Evolutionary conservation across 371 early-diverging fungal genomes (phyloP).

Genomic region (Lichtheimia ramosa): DNA sequence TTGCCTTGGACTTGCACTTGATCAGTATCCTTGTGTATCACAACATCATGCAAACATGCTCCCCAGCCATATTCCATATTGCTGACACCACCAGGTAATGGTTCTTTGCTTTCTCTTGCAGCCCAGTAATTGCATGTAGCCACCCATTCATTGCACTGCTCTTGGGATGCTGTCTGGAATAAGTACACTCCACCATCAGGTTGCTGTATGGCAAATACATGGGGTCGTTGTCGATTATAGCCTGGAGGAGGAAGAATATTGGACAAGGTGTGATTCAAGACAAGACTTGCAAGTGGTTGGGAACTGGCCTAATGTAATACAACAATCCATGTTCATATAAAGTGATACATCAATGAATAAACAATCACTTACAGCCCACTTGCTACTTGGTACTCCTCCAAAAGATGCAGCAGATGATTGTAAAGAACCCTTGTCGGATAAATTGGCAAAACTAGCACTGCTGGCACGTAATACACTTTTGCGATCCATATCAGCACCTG

Average conservation of each 20-base stretch:
- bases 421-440: slow-evolving; percentile 35
- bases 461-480: slow-evolving; percentile 29
- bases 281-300: slow-evolving; percentile 55
- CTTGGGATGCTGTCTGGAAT: slow-evolving; percentile 74
- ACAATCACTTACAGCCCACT: slow-evolving; percentile 35
- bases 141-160: slow-evolving; percentile 80
- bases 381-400: slow-evolving; percentile 16
- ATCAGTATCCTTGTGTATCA: slow-evolving; percentile 42
- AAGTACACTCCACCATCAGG: slow-evolving; percentile 79
- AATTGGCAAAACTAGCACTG: slow-evolving; percentile 30
- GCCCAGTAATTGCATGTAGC: slow-evolving; percentile 93
- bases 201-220: slow-evolving; percentile 89
- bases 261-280: slow-evolving; percentile 78
- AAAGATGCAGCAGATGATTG: slow-evolving; percentile 9
- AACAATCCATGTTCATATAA: slow-evolving; percentile 28
- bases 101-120: slow-evolving; percentile 84
- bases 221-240: slow-evolving; percentile 73
- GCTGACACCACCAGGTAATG: slow-evolving; percentile 79
- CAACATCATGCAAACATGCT: slow-evolving; percentile 46
- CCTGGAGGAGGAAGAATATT: slow-evolving; percentile 85
- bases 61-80: slow-evolving; percentile 95
- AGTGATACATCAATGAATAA: no score
- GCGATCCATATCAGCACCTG: slow-evolving; percentile 17
- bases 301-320: slow-evolving; percentile 3
- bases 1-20: slow-evolving; percentile 17